These are phyloP conservation scores for Inonotus obliquus DNA, from an alignment of 1,284 basidiomycete species.

Conservation along the genomic window DNA sequence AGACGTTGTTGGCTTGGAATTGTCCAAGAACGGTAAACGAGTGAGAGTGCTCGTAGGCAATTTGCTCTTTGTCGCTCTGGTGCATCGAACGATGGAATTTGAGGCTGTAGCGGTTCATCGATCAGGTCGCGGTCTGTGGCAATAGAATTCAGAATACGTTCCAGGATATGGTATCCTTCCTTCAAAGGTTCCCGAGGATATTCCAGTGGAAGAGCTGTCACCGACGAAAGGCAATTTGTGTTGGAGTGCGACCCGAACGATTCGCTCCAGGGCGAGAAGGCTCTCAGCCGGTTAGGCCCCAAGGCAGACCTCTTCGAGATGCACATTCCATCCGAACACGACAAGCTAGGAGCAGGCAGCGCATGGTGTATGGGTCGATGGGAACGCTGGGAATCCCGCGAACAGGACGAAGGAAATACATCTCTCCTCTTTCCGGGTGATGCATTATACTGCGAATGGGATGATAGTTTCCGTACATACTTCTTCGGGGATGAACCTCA, in stretches of 20 bases:
- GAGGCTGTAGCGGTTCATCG: constrained; percentile 12
- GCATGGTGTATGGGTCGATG: constrained; percentile 35
- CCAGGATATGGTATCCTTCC: constrained; percentile 16
- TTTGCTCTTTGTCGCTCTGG: constrained; percentile 6
- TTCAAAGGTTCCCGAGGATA: too few relatives aligned
- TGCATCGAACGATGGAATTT: constrained; percentile 10
- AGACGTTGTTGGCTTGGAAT: constrained; percentile 15
- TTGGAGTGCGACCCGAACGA: constrained; percentile 37
- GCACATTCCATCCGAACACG: constrained; percentile 47
- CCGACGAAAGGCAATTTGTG: constrained; percentile 52
- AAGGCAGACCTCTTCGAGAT: constrained; percentile 62
- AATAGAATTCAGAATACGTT: constrained; percentile 13
- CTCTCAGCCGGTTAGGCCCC: constrained; percentile 45
- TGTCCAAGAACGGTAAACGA: constrained; percentile 18
- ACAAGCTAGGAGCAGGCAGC: constrained; percentile 47
- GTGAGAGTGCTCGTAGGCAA: constrained; percentile 5
- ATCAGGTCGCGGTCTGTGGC: constrained; percentile 9
- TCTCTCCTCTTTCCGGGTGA: constrained; percentile 69
- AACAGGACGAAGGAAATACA: constrained; percentile 28
- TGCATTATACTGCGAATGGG: constrained; percentile 81
- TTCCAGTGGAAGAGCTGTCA: constrained; percentile 62
- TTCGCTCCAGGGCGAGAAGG: constrained; percentile 27
- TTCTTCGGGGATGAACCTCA: constrained; percentile 63
- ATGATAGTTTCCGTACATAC: constrained; percentile 63
- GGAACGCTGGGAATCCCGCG: constrained; percentile 53